Conservation (phyloP, 75 land plant species). For the Sequoiadendron giganteum region DNA sequence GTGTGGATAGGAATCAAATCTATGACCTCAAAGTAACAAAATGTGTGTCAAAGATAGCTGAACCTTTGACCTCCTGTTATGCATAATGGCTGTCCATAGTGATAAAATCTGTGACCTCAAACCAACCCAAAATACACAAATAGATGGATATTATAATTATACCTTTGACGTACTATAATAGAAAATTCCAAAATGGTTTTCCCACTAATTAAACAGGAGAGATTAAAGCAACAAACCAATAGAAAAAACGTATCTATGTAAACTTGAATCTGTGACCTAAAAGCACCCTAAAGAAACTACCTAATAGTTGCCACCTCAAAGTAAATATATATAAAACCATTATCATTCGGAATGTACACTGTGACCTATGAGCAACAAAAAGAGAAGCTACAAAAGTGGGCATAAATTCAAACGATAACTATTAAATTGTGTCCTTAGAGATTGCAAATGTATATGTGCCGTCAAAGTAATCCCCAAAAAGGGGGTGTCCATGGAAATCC, state of each 20-base stretch:
- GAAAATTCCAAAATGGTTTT: no score
- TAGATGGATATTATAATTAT: neutral
- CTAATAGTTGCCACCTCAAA: no score
- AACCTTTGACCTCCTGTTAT: neutral
- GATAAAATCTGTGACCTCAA: neutral
- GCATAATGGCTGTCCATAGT: neutral
- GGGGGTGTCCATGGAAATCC: neutral
- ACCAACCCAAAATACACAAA: neutral
- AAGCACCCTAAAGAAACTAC: neutral
- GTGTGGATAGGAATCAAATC: neutral
- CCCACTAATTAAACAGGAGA: neutral
- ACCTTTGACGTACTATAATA: neutral
- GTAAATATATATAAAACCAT: no score
- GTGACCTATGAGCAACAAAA: neutral
- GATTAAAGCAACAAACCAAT: neutral
- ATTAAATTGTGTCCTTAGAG: neutral
- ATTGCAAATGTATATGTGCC: neutral
- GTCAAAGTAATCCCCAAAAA: neutral
- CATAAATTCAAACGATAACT: neutral
- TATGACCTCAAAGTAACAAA: neutral
- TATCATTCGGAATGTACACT: neutral
- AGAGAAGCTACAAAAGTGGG: neutral
- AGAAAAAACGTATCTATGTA: neutral
- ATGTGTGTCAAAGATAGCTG: neutral
- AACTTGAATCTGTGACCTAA: neutral